phyloP scores from a whole-genome alignment of 192 early-diverging fungal genomes.

The Kickxella alabastrina region DNA sequence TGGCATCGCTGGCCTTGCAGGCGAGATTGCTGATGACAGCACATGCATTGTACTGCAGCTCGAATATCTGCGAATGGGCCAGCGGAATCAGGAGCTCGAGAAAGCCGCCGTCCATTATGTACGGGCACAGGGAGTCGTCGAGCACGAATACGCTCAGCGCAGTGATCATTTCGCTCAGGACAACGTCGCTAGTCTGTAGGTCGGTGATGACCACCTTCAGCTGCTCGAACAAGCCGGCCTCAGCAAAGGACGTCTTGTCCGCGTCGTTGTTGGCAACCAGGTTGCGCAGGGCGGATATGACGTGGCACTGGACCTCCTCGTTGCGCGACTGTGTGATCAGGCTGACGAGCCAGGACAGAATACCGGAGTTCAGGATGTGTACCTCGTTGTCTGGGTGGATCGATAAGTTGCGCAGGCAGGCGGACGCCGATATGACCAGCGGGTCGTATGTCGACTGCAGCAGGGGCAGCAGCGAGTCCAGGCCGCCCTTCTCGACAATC shows the following conservation, averaged over 20 bases:
- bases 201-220: slow-evolving; percentile 44
- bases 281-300: slow-evolving; percentile 79
- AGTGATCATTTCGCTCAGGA: slow-evolving; percentile 79
- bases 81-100: slow-evolving; percentile 67
- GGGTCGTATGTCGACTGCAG: slow-evolving; percentile 71
- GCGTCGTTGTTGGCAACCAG: slow-evolving; percentile 71
- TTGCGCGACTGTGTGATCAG: slow-evolving; percentile 56
- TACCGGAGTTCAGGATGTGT: slow-evolving; percentile 76
- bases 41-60: slow-evolving; percentile 75
- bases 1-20: slow-evolving; percentile 55
- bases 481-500: slow-evolving; percentile 72
- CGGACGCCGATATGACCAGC: slow-evolving; percentile 76
- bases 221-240: slow-evolving; percentile 72
- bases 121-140: slow-evolving; percentile 68
- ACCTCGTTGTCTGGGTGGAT: slow-evolving; percentile 83
- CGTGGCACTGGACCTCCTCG: slow-evolving; percentile 83
- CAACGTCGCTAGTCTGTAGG: slow-evolving; percentile 29
- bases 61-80: slow-evolving; percentile 43
- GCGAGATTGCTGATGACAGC: slow-evolving; percentile 73
- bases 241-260: slow-evolving; percentile 70
- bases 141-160: slow-evolving; percentile 78
- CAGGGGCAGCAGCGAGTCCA: slow-evolving; percentile 68
- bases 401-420: slow-evolving; percentile 86
- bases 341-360: slow-evolving; percentile 54
- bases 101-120: slow-evolving; percentile 58